Conservation (phyloP, 176 grass and related monocot genomes). For the Areca catechu region DNA sequence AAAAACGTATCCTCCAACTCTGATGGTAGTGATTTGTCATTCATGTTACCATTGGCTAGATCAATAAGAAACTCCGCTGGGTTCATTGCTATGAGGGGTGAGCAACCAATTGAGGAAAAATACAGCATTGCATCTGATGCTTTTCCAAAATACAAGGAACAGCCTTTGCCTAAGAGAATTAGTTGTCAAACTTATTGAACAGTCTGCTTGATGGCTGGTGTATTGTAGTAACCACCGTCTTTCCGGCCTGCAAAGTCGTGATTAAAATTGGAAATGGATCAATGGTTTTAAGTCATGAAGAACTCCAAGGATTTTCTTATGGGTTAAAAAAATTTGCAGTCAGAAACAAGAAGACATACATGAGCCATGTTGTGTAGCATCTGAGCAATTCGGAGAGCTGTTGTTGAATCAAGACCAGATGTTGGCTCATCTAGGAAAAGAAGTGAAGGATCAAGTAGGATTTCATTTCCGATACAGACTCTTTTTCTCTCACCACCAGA, state of each 20-base stretch:
- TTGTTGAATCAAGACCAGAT: no score
- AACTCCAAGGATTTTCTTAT: no score
- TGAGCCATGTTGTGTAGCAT: no score
- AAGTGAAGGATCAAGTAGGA: no score
- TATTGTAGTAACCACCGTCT: conserved; percentile 86
- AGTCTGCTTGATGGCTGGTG: conserved; percentile 96
- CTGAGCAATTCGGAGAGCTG: no score
- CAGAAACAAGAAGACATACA: no score
- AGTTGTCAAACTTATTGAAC: conserved; percentile 83
- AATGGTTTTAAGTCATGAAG: no score
- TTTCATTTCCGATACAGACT: no score
- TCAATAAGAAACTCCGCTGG: conserved; percentile 96
- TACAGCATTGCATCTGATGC: conserved; percentile 69
- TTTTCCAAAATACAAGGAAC: conserved; percentile 86
- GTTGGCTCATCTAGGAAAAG: no score
- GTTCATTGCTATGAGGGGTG: conserved; percentile 84
- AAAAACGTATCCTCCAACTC: conserved; percentile 54
- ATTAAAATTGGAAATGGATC: no score
- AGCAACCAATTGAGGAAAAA: conserved; percentile 53
- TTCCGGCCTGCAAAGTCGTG: conserved; percentile 39
- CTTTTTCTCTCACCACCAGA: no score
- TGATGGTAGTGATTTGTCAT: conserved; percentile 71
- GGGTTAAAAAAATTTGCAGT: no score
- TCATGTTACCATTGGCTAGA: conserved; percentile 88
- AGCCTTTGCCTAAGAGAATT: conserved; percentile 80